Base-by-base conservation (phyloP, 2,329 filamentous ascomycete genomes). In the Penicillium sp. region DNA sequence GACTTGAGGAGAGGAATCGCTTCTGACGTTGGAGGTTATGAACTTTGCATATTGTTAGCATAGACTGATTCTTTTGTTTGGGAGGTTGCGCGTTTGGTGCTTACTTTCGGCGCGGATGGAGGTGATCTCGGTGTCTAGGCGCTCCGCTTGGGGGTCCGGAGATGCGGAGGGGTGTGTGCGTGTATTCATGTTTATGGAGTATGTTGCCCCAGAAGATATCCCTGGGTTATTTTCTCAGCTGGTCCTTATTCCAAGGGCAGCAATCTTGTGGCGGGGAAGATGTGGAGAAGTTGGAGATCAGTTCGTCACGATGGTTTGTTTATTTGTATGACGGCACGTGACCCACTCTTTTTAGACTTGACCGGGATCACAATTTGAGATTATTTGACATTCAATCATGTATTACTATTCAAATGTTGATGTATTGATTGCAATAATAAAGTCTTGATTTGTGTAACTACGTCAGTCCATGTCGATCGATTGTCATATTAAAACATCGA, bases 31-130 rank as follows among this genome's bases (percentile, higher is more conserved):
- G 70, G 43, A 79, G 73, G 11, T 63, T 70, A 42, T 69, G 69
- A 57, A 80, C 77, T 79, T 49, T 26, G 13, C 67, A 64, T 31
- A 64, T 61, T 33, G 37, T 42, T 13, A 31, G 23, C 25, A 53
- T 46, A 27, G 23, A 8, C 19, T 31, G 31, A 33, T 25, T 8
- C 21, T 33, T 37, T 25, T 26, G 13, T 14, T 37, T 31, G 51
- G 35, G 35, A 9, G 14, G 8, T 8, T 42, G 31, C 19, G 11
- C 21, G 21, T 14, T 16, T 19, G 31, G 25, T 31, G 43, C 71
- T 50, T 62, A 78, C 77, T 78, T 65, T 79, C 71, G 27, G 69
- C 68, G 57, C 75, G 73, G 25, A 79, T 73, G 29, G 70, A 66
- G 26, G 66, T 61, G 44, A 80, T 79, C 37, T 80, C 76, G 1